These are phyloP conservation scores for Exophiala xenobiotica DNA, from an alignment of 2,329 filamentous ascomycete genomes.

Conservation along the genomic window DNA sequence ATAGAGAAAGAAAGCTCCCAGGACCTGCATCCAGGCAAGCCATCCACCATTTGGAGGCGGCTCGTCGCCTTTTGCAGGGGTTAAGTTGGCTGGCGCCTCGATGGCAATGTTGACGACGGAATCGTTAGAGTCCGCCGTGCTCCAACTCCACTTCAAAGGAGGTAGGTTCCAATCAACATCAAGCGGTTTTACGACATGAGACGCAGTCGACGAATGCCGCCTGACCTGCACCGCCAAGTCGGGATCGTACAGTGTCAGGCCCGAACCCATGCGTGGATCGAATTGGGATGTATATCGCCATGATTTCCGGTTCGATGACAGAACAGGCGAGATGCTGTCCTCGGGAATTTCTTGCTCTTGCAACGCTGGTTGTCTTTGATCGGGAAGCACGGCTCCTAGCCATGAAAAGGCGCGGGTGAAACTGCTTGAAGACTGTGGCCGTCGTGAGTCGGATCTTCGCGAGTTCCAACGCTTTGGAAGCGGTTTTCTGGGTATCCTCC, in stretches of 20 bases:
- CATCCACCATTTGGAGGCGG: conserved; percentile 31
- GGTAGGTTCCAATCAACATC: conserved; percentile 7
- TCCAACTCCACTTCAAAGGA: neutral
- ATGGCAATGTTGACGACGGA: conserved; percentile 4
- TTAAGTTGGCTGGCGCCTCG: neutral
- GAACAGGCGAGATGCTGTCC: neutral
- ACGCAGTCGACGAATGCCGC: neutral
- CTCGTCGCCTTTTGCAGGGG: neutral
- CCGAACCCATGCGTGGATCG: conserved; percentile 7
- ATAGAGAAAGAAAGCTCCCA: conserved; percentile 31
- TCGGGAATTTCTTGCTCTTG: neutral
- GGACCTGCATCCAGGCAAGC: conserved; percentile 34
- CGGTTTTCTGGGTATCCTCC: no score
- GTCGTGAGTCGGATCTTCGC: neutral
- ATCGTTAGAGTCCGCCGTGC: neutral
- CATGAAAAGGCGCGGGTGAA: conserved; percentile 5
- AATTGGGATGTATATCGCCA: conserved; percentile 4
- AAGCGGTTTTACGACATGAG: neutral
- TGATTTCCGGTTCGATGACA: neutral
- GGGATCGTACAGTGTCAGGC: conserved; percentile 4
- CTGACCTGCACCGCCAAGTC: neutral
- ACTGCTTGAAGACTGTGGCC: conserved; percentile 1
- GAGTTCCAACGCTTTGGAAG: no score
- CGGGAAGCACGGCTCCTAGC: conserved; percentile 1
- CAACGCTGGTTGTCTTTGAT: neutral